Evolutionary conservation across 2,329 filamentous ascomycete species (phyloP).

Genomic region (Fusarium sp.): DNA sequence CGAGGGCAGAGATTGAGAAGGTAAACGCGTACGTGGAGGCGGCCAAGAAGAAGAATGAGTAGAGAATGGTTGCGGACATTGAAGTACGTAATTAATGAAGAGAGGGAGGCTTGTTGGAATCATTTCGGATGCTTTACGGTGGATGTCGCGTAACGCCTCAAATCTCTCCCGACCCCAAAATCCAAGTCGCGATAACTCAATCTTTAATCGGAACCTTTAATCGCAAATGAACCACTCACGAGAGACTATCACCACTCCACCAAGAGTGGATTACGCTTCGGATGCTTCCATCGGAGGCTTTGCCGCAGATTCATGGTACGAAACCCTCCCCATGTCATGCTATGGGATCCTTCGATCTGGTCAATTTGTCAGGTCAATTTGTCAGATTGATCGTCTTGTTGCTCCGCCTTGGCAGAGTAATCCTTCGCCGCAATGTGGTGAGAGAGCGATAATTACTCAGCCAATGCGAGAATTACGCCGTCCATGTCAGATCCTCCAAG

Average conservation of each 20-base stretch:
- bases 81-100: not conserved
- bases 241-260: not conserved
- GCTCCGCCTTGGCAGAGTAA: constrained; percentile 8
- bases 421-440: not conserved
- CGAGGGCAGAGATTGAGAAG: constrained; percentile 50
- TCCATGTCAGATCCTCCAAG: not conserved
- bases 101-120: not conserved
- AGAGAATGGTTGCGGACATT: not conserved
- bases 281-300: not conserved
- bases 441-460: constrained; percentile 1
- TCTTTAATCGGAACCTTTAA: not conserved
- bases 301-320: not conserved
- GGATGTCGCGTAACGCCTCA: not conserved
- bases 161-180: not conserved
- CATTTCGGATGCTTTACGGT: not conserved
- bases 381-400: constrained; percentile 28
- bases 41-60: constrained; percentile 32
- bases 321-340: not conserved
- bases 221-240: not conserved
- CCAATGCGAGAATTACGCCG: not conserved
- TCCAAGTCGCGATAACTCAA: not conserved
- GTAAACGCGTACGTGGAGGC: constrained; percentile 41
- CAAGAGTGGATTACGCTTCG: not conserved
- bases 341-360: not conserved
- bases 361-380: constrained; percentile 41